Percentiles rank a stretch among this genome's conserved stretches.
phyloP scores from a whole-genome alignment of 371 early-diverging fungal species.

The Dipsacomyces acuminosporus region DNA sequence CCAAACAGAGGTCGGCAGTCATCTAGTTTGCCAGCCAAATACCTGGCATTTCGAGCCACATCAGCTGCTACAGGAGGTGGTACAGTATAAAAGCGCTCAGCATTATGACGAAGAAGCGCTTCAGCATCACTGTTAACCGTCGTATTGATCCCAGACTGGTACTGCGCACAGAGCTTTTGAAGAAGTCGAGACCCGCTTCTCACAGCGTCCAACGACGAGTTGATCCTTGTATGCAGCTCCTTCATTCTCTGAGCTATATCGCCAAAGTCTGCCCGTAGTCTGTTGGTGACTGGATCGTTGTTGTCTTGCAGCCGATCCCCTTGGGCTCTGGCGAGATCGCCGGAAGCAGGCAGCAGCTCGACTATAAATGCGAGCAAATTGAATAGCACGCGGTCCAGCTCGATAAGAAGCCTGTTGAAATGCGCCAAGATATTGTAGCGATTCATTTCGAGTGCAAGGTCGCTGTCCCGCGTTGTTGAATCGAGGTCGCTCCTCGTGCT shows the following conservation, averaged over 20 bases:
- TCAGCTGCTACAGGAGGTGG: too few relatives aligned
- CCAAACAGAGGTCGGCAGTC: too few relatives aligned
- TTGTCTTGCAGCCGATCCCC: not conserved
- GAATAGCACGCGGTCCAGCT: slow-evolving; percentile 24
- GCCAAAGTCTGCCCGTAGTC: slow-evolving; percentile 39
- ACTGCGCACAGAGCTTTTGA: not conserved
- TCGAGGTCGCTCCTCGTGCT: slow-evolving; percentile 7
- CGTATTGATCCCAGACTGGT: too few relatives aligned
- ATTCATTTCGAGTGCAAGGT: slow-evolving; percentile 14
- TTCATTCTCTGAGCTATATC: slow-evolving; percentile 15
- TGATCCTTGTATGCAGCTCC: slow-evolving; percentile 4
- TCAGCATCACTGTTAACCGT: too few relatives aligned
- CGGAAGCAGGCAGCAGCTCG: slow-evolving; percentile 13
- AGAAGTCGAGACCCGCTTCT: slow-evolving; percentile 2
- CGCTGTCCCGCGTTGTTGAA: slow-evolving; percentile 13
- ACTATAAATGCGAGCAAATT: slow-evolving; percentile 20
- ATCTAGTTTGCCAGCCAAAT: too few relatives aligned
- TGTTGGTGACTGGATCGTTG: slow-evolving; percentile 6
- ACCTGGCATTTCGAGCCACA: too few relatives aligned
- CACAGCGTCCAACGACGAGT: not conserved
- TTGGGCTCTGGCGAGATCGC: not conserved
- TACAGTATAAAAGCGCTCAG: too few relatives aligned
- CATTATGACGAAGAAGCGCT: too few relatives aligned
- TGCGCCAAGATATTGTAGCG: slow-evolving; percentile 24
- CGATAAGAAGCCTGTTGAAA: slow-evolving; percentile 22